These are phyloP conservation scores for Globisporangium heterothallicum DNA, from an alignment of 352 stramenopile genomes.

Conservation along the genomic window DNA sequence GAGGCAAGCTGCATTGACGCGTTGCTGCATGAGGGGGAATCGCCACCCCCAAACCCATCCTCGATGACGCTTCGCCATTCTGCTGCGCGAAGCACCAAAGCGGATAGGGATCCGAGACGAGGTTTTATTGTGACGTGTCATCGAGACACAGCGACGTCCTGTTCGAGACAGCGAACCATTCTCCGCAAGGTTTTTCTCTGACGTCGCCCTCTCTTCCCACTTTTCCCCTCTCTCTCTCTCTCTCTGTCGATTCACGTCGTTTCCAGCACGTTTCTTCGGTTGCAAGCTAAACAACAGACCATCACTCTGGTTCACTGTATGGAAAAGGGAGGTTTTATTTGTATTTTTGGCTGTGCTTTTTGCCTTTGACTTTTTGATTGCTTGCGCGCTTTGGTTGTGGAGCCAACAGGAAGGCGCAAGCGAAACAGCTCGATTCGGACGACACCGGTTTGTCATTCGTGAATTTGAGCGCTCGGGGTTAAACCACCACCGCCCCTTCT, in stretches of 20 bases:
- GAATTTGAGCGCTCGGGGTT: conserved; percentile 4
- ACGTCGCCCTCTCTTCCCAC: conserved; percentile 5
- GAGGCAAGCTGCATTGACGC: not conserved
- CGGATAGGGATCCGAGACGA: not conserved
- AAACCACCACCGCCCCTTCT: not conserved
- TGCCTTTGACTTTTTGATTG: too few species aligned
- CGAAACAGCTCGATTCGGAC: not conserved
- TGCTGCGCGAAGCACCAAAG: conserved; percentile 7
- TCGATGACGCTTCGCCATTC: not conserved
- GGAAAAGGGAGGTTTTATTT: not conserved
- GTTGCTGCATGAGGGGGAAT: not conserved
- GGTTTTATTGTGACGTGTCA: conserved; percentile 9
- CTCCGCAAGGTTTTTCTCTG: conserved; percentile 3
- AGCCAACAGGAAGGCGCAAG: too few species aligned
- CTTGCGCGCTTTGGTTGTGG: too few species aligned
- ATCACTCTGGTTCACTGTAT: not conserved
- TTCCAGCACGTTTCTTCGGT: not conserved
- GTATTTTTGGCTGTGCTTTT: too few species aligned
- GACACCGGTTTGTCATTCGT: conserved; percentile 9
- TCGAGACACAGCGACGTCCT: not conserved
- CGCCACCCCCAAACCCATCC: not conserved
- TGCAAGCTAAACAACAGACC: not conserved
- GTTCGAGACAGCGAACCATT: not conserved
- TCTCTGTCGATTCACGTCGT: conserved; percentile 1
- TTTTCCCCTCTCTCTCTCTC: not conserved